Conservation (phyloP, 83 land plant species). For the Thuja plicata region DNA sequence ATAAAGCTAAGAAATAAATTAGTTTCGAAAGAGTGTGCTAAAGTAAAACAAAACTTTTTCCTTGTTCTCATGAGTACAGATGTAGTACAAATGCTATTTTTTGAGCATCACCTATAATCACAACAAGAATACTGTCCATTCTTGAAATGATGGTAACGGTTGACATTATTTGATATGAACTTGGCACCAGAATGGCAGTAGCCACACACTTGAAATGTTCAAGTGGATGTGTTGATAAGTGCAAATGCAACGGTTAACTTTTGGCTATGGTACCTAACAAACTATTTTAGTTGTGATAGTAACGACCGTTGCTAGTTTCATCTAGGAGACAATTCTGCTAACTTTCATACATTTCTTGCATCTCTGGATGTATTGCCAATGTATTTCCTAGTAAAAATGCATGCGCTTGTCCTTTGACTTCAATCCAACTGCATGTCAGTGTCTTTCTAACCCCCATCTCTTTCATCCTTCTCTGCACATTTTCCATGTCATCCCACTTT, state of each 20-base stretch:
- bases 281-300: background rate
- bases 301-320: background rate
- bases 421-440: slow-evolving; percentile 8
- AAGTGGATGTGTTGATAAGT: background rate
- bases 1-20: background rate
- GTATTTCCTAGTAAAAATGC: background rate
- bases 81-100: background rate
- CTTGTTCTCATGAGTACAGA: background rate
- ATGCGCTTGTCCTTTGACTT: background rate
- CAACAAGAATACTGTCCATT: background rate
- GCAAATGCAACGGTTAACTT: background rate
- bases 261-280: background rate
- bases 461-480: slow-evolving; percentile 7
- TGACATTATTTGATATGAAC: background rate
- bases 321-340: background rate
- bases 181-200: background rate
- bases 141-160: background rate
- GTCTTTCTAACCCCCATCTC: background rate
- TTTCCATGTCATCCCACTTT: background rate
- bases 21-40: background rate
- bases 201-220: background rate
- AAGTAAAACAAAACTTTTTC: background rate
- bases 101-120: background rate
- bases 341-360: background rate
- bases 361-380: background rate